A percentile compares a stretch with the other conserved stretches of the same genome.
Conservation (phyloP, 441 rosid species). For the Gossypium trilobum region DNA sequence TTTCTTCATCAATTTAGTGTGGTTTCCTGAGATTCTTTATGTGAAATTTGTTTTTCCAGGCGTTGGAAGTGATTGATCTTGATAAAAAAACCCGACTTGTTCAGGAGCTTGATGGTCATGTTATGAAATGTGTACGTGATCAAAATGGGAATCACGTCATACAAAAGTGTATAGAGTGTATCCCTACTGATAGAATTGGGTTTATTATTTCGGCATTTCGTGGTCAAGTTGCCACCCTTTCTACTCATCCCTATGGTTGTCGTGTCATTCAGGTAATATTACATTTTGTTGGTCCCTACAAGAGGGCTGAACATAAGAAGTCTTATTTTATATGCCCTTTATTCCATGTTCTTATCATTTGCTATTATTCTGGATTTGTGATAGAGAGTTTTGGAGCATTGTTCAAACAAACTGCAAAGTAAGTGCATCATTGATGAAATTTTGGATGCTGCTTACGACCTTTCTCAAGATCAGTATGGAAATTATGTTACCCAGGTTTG, state of each 20-base stretch:
- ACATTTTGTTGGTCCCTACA: slow-evolving; percentile 1
- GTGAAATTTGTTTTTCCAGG: slow-evolving; percentile 38
- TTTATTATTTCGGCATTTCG: slow-evolving; percentile 74
- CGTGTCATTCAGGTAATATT: slow-evolving; percentile 82
- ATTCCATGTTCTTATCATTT: background rate
- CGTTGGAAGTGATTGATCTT: slow-evolving; percentile 89
- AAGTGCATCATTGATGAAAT: slow-evolving; percentile 86
- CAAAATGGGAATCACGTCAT: slow-evolving; percentile 97
- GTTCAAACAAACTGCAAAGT: slow-evolving; percentile 63
- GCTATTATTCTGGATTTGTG: slow-evolving; percentile 23
- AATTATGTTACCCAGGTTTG: slow-evolving; percentile 95
- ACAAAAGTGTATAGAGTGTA: slow-evolving; percentile 85
- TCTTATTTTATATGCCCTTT: background rate
- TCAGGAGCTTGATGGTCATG: slow-evolving; percentile 84
- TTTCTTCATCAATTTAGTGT: background rate
- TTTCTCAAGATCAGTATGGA: slow-evolving; percentile 97
- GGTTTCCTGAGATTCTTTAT: background rate
- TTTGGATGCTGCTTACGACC: slow-evolving; percentile 64
- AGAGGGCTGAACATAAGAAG: background rate
- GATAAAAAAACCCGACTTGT: slow-evolving; percentile 73
- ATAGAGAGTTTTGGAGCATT: slow-evolving; percentile 94
- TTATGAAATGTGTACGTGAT: slow-evolving; percentile 86
- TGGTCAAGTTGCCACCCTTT: slow-evolving; percentile 76
- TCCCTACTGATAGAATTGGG: slow-evolving; percentile 64
- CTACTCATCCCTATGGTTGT: slow-evolving; percentile 95